Base-by-base conservation (phyloP, 2,329 filamentous ascomycete species). In the Xylariaceae sp. region DNA sequence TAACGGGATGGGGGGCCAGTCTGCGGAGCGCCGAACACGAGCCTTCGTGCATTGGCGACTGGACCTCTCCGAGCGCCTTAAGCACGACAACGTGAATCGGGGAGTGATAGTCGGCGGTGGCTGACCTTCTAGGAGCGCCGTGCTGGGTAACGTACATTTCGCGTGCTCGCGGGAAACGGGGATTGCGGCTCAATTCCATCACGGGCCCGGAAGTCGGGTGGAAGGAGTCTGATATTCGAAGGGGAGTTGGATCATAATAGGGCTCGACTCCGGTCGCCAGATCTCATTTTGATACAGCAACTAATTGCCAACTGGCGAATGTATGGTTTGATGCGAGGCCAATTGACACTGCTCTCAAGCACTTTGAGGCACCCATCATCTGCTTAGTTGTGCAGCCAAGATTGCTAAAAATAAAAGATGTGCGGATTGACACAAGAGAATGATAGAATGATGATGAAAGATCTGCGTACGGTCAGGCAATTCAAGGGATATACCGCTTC, bases 11-110 rank as follows among this genome's bases (percentile, higher is more conserved):
- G 41, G 44, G 58, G n/a, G n/a, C n/a, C n/a, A n/a, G 19, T 23
- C 40, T 19, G 31, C 54, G 58, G 58, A 46, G 49, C 46, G 36
- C 44, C 37, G 50, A 61, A 61, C 58, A 61, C 58, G 58, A 61
- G 58, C 36, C 44, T 37, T 43, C 33, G n/a, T 58, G 51, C 58
- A 55, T 57, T 23, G 54, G 34, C 31, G 26, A 41, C 47, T 50
- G 49, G 46, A n/a, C 19, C 37, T 55, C 37, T 44, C 55, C 58
- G 54, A 52, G n/a, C 17, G 8, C 39, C 39, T 47, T 40, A 50
- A 24, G 29, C 14, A 45, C 56, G 40, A 51, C 50, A 37, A 46
- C 50, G 44, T 54, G 26, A 45, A 26, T 23, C 36, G 37, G 43
- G 16, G 44, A 43, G 49, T 44, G n/a, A 51, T 14, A 46, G 17